Evolutionary conservation across 495 filamentous ascomycete species (phyloP).

Genomic region (Clavariopsis aquatica): DNA sequence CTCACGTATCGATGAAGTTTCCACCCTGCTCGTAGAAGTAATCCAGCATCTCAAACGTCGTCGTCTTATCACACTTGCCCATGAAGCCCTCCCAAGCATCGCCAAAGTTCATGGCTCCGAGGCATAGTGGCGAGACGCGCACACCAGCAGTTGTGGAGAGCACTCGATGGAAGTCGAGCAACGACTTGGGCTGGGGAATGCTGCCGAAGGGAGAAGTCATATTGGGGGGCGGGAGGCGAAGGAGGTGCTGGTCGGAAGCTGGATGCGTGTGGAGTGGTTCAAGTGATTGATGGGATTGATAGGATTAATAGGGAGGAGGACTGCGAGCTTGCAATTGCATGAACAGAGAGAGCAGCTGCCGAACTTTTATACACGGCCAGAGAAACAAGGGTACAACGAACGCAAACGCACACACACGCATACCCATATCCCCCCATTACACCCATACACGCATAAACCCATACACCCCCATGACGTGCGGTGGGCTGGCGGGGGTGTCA

Average conservation of each 20-base stretch:
- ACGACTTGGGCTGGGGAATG: conserved; percentile 1
- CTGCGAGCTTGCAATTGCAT: too few relatives aligned
- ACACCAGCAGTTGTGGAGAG: conserved; percentile 61
- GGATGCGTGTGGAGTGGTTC: background rate
- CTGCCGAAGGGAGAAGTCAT: background rate
- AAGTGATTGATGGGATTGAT: background rate
- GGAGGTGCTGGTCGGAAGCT: background rate
- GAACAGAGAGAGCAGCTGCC: too few relatives aligned
- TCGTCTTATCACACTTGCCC: conserved; percentile 63
- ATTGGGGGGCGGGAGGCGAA: too few relatives aligned
- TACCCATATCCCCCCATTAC: too few relatives aligned
- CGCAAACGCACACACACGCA: too few relatives aligned
- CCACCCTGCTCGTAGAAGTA: conserved; percentile 66
- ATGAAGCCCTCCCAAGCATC: conserved; percentile 53
- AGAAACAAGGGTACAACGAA: too few relatives aligned
- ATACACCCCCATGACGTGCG: too few relatives aligned
- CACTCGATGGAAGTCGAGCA: conserved; percentile 42
- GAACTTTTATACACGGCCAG: too few relatives aligned
- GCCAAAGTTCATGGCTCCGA: conserved; percentile 67
- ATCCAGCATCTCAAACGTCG: conserved; percentile 64
- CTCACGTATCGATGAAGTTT: conserved; percentile 79
- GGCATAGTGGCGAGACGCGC: conserved; percentile 59
- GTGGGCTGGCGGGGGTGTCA: background rate
- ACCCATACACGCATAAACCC: too few relatives aligned
- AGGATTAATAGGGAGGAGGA: background rate